Evolutionary conservation across 2,329 filamentous ascomycete genomes (phyloP), one percentile per base, ranked within the genome.

Genomic region (Tolypocladium tundrense): DNA sequence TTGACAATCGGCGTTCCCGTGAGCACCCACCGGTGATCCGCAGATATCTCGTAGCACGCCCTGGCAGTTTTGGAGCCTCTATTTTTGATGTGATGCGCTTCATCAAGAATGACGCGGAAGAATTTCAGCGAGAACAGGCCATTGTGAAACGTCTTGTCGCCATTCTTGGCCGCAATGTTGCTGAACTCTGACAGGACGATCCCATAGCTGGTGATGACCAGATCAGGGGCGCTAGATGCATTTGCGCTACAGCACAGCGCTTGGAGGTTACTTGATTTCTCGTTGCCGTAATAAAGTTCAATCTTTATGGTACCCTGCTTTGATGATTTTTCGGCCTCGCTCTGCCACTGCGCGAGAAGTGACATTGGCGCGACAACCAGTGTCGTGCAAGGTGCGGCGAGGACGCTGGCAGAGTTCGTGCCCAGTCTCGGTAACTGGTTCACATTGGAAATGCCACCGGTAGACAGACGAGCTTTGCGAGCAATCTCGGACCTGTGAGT

Each of bases 1-100:
- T 99, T 99, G 64, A 99, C 93, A 58, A 99, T 97, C 0, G 94
- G 94, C 0, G 94, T 99, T 21, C 94, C 94, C 0, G 94, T 99
- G 54, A 99, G 75, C 0, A 88, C 90, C 94, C 94, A 99, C 60
- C 94, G 84, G 75, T 97, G 93, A 48, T 84, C 83, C 1, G 91
- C 90, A 14, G 83, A 82, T 14, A 99, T 80, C 65, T 96, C 92
- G 69, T 96, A 97, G 72, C 94, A 99, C 14, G 94, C 94, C 69
- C 89, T 91, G 4, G 94, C 90, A 0, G 93, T 97, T 73, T 99
- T 99, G 1, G 92, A 95, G 59, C 90, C 86, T 19, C 90, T 81
- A 66, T 87, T 87, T 72, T 97, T 99, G 76, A 99, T 96, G 61
- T 87, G 86, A 69, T 99, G 94, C 1, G 88, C 94, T 75, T 99